phyloP scores from a whole-genome alignment of 495 filamentous ascomycete genomes.

The Hypoxylon rickii region DNA sequence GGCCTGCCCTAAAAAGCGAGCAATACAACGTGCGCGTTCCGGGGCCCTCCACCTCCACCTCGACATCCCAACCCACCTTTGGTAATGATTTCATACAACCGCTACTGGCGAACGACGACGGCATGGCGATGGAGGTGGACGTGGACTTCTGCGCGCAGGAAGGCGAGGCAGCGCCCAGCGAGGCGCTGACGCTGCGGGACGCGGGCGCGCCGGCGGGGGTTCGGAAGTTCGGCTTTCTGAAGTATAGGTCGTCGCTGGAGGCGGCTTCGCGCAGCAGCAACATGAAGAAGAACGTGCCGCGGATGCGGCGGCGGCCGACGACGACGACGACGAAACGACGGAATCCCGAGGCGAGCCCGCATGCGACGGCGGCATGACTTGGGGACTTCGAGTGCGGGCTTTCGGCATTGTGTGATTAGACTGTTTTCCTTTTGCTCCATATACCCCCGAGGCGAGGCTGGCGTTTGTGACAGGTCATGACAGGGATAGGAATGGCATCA shows the following conservation, averaged over 20 bases:
- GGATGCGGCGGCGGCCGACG: conserved; percentile 49
- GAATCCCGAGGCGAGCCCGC: conserved; percentile 24
- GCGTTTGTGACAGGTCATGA: conserved; percentile 13
- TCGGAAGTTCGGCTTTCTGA: conserved; percentile 41
- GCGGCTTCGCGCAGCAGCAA: conserved; percentile 48
- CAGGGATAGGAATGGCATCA: conserved; percentile 15
- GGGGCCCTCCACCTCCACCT: conserved; percentile 20
- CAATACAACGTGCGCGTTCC: conserved; percentile 44
- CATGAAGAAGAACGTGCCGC: conserved; percentile 46
- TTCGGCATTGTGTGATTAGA: conserved; percentile 6
- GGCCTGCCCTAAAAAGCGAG: too few species aligned
- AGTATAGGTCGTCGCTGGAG: conserved; percentile 47
- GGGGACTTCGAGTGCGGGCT: neutral
- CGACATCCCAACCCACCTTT: conserved; percentile 9
- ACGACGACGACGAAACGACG: conserved; percentile 20
- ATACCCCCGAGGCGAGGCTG: conserved; percentile 21
- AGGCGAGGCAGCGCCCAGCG: conserved; percentile 26
- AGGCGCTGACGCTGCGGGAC: conserved; percentile 27
- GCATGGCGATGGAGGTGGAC: conserved; percentile 38
- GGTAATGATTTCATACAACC: conserved; percentile 10
- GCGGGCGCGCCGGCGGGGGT: conserved; percentile 40
- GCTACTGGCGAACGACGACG: conserved; percentile 10
- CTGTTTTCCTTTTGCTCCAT: conserved; percentile 15
- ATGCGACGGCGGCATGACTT: conserved; percentile 19
- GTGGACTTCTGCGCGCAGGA: conserved; percentile 25